These are phyloP conservation scores for Neurospora cerealis DNA, from an alignment of 495 filamentous ascomycete species.

Conservation along the genomic window DNA sequence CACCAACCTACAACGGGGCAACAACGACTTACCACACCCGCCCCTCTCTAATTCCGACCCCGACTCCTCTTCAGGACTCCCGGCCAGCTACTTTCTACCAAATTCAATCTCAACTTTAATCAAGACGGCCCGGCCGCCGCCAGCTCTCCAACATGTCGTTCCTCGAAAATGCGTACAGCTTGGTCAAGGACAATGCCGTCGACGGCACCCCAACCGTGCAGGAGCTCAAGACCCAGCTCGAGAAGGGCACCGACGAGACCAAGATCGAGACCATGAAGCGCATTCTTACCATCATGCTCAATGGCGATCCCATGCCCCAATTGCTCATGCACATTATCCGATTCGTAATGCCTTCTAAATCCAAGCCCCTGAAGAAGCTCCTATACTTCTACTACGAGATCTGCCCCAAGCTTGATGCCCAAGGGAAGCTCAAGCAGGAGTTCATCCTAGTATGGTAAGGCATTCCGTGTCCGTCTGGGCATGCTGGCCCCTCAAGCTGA, in stretches of 20 bases:
- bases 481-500: conserved; percentile 4
- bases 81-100: neutral
- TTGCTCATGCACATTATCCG: conserved; percentile 99
- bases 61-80: neutral
- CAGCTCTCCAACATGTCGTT: conserved; percentile 72
- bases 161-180: conserved; percentile 84
- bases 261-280: conserved; percentile 99
- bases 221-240: conserved; percentile 86
- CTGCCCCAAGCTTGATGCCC: conserved; percentile 86
- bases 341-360: conserved; percentile 97
- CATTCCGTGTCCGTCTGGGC: neutral
- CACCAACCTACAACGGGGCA: conserved; percentile 4
- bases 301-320: conserved; percentile 90
- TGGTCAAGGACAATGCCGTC: conserved; percentile 92
- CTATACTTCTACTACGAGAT: conserved; percentile 99
- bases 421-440: conserved; percentile 95
- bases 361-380: conserved; percentile 94
- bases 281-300: conserved; percentile 94
- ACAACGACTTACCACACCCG: neutral
- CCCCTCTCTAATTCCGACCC: conserved; percentile 8
- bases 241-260: conserved; percentile 93
- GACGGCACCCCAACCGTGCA: conserved; percentile 76
- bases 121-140: conserved; percentile 3
- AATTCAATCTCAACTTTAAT: neutral
- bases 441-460: conserved; percentile 97